Conservation (phyloP, 805 yeast species). For the Yamadazyma akitaensis region DNA sequence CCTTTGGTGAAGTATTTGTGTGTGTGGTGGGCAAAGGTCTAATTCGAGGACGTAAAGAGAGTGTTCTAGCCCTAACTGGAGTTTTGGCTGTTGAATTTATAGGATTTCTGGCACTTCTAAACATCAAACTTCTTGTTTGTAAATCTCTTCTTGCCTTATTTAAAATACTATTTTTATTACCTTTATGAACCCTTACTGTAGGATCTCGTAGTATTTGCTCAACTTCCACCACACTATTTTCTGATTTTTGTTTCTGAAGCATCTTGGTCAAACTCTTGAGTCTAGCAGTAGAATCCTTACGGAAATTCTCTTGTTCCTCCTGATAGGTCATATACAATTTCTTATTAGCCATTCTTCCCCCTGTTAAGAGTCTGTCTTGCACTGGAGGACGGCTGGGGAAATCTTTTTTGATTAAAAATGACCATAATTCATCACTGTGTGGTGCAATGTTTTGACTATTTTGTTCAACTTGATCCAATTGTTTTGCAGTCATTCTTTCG, state of each 20-base stretch:
- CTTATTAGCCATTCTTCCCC: conserved; percentile 30
- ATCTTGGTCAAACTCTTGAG: conserved; percentile 40
- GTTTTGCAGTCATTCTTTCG: conserved; percentile 42
- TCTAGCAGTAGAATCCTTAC: conserved; percentile 43
- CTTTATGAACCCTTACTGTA: conserved; percentile 17
- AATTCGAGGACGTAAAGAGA: not conserved
- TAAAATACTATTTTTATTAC: conserved; percentile 22
- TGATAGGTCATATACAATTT: conserved; percentile 37
- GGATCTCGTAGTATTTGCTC: conserved; percentile 28
- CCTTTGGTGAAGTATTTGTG: not conserved
- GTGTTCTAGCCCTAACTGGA: not conserved
- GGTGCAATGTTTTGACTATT: conserved; percentile 42
- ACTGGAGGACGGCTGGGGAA: conserved; percentile 43
- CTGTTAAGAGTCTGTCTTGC: not conserved
- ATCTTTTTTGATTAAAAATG: conserved; percentile 41
- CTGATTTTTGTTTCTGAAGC: conserved; percentile 38
- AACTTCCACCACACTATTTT: conserved; percentile 37
- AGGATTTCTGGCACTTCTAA: conserved; percentile 10
- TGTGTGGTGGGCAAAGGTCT: not conserved
- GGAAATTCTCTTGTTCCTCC: conserved; percentile 40
- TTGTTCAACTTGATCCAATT: conserved; percentile 39
- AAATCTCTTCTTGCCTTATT: conserved; percentile 35
- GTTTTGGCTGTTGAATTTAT: not conserved
- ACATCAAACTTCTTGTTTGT: conserved; percentile 33
- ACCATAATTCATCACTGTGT: conserved; percentile 47